Conservation (phyloP, 495 filamentous ascomycete species). For the Eremomyces bilateralis region DNA sequence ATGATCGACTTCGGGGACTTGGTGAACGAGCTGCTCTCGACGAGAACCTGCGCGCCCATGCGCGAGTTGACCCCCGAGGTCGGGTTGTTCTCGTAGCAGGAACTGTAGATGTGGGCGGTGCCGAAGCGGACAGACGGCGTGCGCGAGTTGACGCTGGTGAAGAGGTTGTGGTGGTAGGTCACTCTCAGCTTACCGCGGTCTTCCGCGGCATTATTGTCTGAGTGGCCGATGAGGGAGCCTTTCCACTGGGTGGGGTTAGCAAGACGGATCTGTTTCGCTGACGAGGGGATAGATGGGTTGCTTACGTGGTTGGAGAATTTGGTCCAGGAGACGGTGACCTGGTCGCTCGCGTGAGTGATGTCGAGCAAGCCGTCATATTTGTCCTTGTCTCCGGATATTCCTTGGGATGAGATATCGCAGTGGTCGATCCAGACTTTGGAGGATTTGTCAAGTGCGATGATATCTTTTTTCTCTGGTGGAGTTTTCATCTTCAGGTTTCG, state of each 20-base stretch:
- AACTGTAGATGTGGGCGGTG: slow-evolving; percentile 32
- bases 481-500: slow-evolving; percentile 43
- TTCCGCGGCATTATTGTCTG: slow-evolving; percentile 25
- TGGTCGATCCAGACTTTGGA: slow-evolving; percentile 52
- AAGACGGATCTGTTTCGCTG: no score
- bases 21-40: slow-evolving; percentile 36
- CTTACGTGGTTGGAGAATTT: slow-evolving; percentile 37
- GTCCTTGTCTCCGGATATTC: no score
- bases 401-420: slow-evolving; percentile 38
- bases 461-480: slow-evolving; percentile 34
- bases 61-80: slow-evolving; percentile 43
- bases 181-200: slow-evolving; percentile 33
- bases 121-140: slow-evolving; percentile 40
- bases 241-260: no score
- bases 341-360: slow-evolving; percentile 31
- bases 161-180: slow-evolving; percentile 43
- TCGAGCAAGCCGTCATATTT: slow-evolving; percentile 49
- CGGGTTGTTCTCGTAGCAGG: slow-evolving; percentile 23
- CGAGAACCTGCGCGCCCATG: slow-evolving; percentile 38
- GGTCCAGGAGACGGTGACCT: slow-evolving; percentile 29
- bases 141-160: slow-evolving; percentile 38
- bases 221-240: slow-evolving; percentile 39
- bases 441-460: slow-evolving; percentile 29
- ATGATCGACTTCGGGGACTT: slow-evolving; percentile 25
- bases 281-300: no score